Conservation (phyloP, 352 stramenopile genomes). For the Phytophthora gonapodyides region DNA sequence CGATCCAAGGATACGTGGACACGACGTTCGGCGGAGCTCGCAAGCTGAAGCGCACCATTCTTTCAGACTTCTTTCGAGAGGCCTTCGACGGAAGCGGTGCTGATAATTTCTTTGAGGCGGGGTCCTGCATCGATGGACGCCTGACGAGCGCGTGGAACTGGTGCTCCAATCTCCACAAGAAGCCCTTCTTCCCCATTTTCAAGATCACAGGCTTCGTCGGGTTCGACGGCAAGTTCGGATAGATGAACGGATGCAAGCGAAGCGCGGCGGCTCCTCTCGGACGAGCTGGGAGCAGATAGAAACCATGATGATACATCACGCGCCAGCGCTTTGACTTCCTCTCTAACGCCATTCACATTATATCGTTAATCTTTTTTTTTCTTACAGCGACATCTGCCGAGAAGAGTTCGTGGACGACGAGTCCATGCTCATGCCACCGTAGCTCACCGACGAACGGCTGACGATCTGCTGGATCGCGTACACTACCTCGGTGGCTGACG, state of each 20-base stretch:
- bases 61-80: constrained; percentile 96
- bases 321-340: constrained; percentile 13
- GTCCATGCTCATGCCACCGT: constrained; percentile 16
- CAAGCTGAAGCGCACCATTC: constrained; percentile 89
- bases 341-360: constrained; percentile 32
- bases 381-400: constrained; percentile 26
- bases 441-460: constrained; percentile 29
- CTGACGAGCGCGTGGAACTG: constrained; percentile 98
- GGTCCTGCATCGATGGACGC: constrained; percentile 96
- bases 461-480: constrained; percentile 63
- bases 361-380: constrained; percentile 11
- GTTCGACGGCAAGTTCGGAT: constrained; percentile 97
- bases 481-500: constrained; percentile 58
- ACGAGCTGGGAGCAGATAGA: constrained; percentile 15
- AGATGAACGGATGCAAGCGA: constrained; percentile 19
- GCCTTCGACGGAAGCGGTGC: constrained; percentile 96
- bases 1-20: constrained; percentile 66
- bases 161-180: constrained; percentile 94
- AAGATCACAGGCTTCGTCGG: constrained; percentile 96
- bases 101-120: constrained; percentile 96
- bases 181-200: constrained; percentile 96
- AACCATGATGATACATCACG: constrained; percentile 14
- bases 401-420: constrained; percentile 32
- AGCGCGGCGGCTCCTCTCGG: neutral
- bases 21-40: constrained; percentile 86